These are phyloP conservation scores for Raphanus sativus DNA, from an alignment of 345 rosid species.

Conservation along the genomic window DNA sequence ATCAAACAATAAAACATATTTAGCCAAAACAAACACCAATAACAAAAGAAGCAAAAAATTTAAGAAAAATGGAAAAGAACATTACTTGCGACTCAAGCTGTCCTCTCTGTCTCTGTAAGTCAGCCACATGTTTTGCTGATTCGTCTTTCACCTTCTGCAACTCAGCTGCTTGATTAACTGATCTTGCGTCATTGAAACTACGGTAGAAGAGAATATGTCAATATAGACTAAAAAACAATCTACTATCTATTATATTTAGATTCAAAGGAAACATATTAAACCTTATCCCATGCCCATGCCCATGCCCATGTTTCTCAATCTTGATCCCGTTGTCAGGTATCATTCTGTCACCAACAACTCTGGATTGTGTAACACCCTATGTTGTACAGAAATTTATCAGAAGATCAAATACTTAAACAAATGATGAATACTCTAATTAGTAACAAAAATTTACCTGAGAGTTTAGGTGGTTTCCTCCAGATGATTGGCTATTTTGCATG, in stretches of 20 bases:
- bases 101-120: slow-evolving; percentile 2
- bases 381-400: neutral
- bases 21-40: neutral
- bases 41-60: neutral
- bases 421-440: neutral
- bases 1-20: neutral
- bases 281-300: slow-evolving; percentile 24
- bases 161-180: slow-evolving; percentile 11
- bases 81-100: slow-evolving; percentile 1
- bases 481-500: slow-evolving; percentile 8
- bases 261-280: neutral
- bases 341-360: neutral
- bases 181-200: slow-evolving; percentile 8
- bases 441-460: neutral
- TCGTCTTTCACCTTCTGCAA: slow-evolving; percentile 16
- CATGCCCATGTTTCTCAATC: slow-evolving; percentile 4
- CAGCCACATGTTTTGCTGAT: slow-evolving; percentile 11
- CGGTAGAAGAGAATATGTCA: neutral
- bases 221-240: neutral
- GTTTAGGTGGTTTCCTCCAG: neutral
- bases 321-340: neutral
- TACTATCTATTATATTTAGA: neutral
- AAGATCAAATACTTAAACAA: neutral
- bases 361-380: slow-evolving; percentile 7
- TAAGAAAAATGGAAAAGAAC: neutral